Percentiles rank a stretch among this genome's conserved stretches.
phyloP scores from a whole-genome alignment of 345 rosid species.

The Corchorus capsularis region DNA sequence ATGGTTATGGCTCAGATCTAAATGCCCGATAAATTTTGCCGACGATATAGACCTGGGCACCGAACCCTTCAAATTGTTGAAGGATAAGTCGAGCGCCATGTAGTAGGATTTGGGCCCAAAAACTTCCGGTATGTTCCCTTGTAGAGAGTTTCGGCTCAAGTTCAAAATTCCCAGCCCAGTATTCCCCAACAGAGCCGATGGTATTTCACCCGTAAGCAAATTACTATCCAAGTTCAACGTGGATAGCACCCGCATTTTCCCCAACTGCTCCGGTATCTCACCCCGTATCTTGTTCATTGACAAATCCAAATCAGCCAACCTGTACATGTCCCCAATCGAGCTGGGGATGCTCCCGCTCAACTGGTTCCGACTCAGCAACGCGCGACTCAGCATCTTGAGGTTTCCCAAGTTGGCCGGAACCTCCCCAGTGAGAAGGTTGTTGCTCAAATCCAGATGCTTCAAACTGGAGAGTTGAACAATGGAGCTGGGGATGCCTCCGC shows the following conservation, averaged over 20 bases:
- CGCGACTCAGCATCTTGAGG: slow-evolving; percentile 79
- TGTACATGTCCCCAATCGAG: slow-evolving; percentile 55
- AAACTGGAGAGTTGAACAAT: slow-evolving; percentile 56
- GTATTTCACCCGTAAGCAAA: slow-evolving; percentile 59
- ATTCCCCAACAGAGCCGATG: slow-evolving; percentile 50
- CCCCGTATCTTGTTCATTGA: slow-evolving; percentile 68
- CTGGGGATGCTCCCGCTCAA: slow-evolving; percentile 68
- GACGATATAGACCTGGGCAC: slow-evolving; percentile 66
- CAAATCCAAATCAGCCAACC: slow-evolving; percentile 87
- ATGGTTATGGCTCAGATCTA: slow-evolving; percentile 87
- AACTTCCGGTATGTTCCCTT: slow-evolving; percentile 77
- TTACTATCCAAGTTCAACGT: slow-evolving; percentile 71
- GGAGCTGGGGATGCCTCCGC: slow-evolving; percentile 67
- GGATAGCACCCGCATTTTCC: slow-evolving; percentile 78
- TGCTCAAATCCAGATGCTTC: slow-evolving; percentile 75
- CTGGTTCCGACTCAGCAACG: slow-evolving; percentile 66
- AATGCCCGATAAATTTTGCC: slow-evolving; percentile 66
- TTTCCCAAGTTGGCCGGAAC: slow-evolving; percentile 72
- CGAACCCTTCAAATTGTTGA: slow-evolving; percentile 64
- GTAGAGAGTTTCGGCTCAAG: slow-evolving; percentile 73
- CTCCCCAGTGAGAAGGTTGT: slow-evolving; percentile 61
- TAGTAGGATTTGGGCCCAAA: slow-evolving; percentile 72
- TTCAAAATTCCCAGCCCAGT: slow-evolving; percentile 68
- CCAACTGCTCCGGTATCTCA: slow-evolving; percentile 59
- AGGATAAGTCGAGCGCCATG: slow-evolving; percentile 76